Evolutionary conservation across 2,329 filamentous ascomycete species (phyloP).

Genomic region (Coniella vitis): DNA sequence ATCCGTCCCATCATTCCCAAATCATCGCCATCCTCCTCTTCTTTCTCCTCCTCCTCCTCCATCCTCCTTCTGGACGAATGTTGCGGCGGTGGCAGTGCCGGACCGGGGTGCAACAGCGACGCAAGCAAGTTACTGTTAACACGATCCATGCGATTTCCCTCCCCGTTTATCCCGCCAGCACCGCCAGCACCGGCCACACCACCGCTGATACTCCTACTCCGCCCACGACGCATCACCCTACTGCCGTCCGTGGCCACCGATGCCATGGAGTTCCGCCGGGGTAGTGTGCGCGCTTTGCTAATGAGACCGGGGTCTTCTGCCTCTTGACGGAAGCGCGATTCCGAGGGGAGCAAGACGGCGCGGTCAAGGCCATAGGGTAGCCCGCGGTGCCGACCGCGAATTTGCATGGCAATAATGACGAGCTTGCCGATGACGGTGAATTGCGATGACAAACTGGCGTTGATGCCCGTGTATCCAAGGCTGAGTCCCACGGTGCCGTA

Average conservation of each 20-base stretch:
- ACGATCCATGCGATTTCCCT: conserved; percentile 23
- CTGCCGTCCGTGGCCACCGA: conserved; percentile 24
- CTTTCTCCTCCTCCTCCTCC: conserved; percentile 1
- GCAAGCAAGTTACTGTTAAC: conserved; percentile 34
- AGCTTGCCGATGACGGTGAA: conserved; percentile 70
- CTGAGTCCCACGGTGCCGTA: conserved; percentile 93
- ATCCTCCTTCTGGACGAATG: conserved; percentile 14
- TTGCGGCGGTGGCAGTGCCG: conserved; percentile 27
- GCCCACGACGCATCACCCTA: conserved; percentile 23
- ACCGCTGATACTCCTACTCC: conserved; percentile 29
- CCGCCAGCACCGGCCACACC: too few relatives aligned
- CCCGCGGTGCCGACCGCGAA: conserved; percentile 62
- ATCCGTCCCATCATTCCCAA: conserved; percentile 1
- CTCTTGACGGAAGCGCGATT: conserved; percentile 48
- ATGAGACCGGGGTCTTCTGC: conserved; percentile 37
- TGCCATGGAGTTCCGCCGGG: conserved; percentile 29
- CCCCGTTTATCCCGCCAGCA: too few relatives aligned
- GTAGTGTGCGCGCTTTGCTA: conserved; percentile 19
- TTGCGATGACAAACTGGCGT: conserved; percentile 76
- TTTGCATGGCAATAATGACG: conserved; percentile 62
- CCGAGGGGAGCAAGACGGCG: conserved; percentile 53
- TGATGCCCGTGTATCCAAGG: conserved; percentile 68
- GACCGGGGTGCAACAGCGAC: conserved; percentile 43
- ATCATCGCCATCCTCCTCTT: not conserved
- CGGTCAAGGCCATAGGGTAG: conserved; percentile 60